These are phyloP conservation scores for Talaromyces pinophilus DNA, from an alignment of 2,329 filamentous ascomycete genomes.

Conservation along the genomic window DNA sequence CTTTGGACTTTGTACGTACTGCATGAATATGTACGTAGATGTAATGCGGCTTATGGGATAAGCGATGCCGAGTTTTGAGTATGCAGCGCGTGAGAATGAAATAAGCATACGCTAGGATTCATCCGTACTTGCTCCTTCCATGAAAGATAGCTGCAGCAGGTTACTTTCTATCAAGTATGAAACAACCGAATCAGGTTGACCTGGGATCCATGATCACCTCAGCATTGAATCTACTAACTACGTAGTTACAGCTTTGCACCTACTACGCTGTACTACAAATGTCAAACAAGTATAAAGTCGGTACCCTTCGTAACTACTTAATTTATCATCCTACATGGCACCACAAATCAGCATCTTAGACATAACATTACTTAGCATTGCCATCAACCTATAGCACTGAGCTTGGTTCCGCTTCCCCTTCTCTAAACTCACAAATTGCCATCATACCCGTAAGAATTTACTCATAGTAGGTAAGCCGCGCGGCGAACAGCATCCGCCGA, in stretches of 20 bases:
- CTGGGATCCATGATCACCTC: neutral
- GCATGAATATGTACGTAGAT: neutral
- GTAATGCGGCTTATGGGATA: neutral
- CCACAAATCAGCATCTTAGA: neutral
- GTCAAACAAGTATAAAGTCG: neutral
- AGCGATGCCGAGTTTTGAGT: neutral
- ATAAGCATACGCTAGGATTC: constrained; percentile 1
- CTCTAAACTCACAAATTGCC: neutral
- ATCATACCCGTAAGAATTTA: neutral
- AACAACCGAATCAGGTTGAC: neutral
- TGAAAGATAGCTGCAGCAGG: neutral
- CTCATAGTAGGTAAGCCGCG: neutral
- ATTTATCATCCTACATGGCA: neutral
- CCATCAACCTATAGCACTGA: neutral
- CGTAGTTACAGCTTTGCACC: neutral
- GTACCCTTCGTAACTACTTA: too few species aligned
- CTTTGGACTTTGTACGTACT: neutral
- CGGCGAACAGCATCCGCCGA: neutral
- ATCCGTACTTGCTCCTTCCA: neutral
- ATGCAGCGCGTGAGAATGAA: neutral
- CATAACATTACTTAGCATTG: neutral
- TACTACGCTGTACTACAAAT: neutral
- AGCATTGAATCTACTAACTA: neutral
- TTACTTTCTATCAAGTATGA: neutral
- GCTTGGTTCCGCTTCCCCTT: neutral